Percentiles rank a stretch among this genome's conserved stretches.
These are phyloP conservation scores for Aureobasidium subglaciale DNA, from an alignment of 2,329 filamentous ascomycete species.

Conservation along the genomic window DNA sequence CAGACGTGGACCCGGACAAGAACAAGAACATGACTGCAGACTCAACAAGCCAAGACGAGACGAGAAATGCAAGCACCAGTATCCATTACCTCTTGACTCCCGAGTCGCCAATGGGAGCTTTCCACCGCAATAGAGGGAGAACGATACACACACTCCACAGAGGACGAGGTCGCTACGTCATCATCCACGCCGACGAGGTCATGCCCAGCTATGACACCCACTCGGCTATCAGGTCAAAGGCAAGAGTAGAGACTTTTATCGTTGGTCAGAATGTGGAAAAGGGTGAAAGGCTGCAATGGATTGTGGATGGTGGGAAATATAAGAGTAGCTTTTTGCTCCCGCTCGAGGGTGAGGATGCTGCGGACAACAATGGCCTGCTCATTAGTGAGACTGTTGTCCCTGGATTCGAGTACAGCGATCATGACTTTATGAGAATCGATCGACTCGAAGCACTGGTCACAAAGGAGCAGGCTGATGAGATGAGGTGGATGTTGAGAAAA, in stretches of 20 bases:
- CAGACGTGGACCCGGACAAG: constrained; percentile 26
- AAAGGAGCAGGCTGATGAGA: constrained; percentile 41
- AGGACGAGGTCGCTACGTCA: constrained; percentile 56
- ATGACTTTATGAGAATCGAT: constrained; percentile 55
- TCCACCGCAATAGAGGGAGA: constrained; percentile 56
- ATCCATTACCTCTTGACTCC: constrained; percentile 61
- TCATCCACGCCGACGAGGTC: constrained; percentile 52
- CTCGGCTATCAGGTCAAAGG: constrained; percentile 27
- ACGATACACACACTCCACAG: constrained; percentile 60
- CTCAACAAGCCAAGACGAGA: constrained; percentile 15
- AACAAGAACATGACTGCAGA: constrained; percentile 28
- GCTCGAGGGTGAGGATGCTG: constrained; percentile 34
- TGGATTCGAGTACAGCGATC: constrained; percentile 60
- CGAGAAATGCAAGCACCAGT: constrained; percentile 50
- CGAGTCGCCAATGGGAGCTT: constrained; percentile 47
- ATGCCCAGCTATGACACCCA: constrained; percentile 15
- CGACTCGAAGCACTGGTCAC: constrained; percentile 48
- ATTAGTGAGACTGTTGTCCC: constrained; percentile 63
- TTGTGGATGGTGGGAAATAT: constrained; percentile 61
- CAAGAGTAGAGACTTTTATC: constrained; percentile 55
- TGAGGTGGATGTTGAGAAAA: constrained; percentile 39
- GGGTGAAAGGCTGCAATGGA: constrained; percentile 60
- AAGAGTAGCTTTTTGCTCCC: constrained; percentile 57
- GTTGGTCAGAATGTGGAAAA: constrained; percentile 52
- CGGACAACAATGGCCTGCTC: constrained; percentile 41